These are phyloP conservation scores for Sesbania bispinosa DNA, from an alignment of 306 rosid genomes.

Conservation along the genomic window DNA sequence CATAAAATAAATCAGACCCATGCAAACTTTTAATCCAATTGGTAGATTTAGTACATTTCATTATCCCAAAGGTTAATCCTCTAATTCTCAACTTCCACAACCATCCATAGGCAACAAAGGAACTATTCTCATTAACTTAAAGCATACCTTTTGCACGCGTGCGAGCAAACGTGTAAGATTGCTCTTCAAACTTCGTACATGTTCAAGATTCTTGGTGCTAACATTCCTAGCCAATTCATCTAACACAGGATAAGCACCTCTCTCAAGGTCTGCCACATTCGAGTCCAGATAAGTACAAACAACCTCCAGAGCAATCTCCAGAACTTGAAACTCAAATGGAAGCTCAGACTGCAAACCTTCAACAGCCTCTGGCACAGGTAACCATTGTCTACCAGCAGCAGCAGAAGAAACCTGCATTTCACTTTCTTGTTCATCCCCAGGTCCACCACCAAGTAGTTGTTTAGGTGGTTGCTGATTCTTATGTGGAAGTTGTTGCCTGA, in stretches of 20 bases:
- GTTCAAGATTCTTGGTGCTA: constrained; percentile 97
- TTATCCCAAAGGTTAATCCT: neutral
- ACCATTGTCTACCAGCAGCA: constrained; percentile 36
- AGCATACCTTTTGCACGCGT: constrained; percentile 84
- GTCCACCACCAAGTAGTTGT: constrained; percentile 42
- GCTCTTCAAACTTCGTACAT: constrained; percentile 92
- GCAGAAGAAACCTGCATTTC: constrained; percentile 46
- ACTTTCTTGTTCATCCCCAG: constrained; percentile 53
- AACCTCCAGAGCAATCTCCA: constrained; percentile 91
- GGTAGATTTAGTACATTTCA: neutral
- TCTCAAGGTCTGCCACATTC: constrained; percentile 84
- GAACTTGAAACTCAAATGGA: constrained; percentile 95
- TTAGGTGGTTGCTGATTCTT: constrained; percentile 54
- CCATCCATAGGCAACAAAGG: neutral
- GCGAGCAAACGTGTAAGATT: constrained; percentile 92
- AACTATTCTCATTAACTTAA: neutral
- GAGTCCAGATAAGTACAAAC: constrained; percentile 80
- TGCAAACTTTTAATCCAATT: neutral
- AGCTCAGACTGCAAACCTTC: constrained; percentile 82
- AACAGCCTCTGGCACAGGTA: constrained; percentile 48
- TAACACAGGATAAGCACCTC: constrained; percentile 83
- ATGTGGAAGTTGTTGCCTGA: constrained; percentile 67
- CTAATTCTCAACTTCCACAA: neutral
- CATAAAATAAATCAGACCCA: neutral
- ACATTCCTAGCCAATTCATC: constrained; percentile 96